Base-by-base conservation (phyloP, 257 asterid species). In the Solanum chmielewskii region DNA sequence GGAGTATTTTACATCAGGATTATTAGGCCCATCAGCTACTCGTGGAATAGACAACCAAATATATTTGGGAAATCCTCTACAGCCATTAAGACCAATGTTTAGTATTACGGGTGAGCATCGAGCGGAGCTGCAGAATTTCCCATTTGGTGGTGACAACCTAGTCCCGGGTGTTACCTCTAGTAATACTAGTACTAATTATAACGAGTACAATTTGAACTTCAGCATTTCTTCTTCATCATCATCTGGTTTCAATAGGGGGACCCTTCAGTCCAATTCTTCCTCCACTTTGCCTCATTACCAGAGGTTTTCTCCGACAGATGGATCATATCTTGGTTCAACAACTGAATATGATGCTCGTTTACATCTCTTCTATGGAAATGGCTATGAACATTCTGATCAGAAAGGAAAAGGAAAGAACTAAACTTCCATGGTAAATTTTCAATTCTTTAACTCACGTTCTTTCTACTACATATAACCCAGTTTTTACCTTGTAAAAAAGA, bases 201-300 rank as follows among this genome's bases (percentile, higher is more conserved):
- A 82, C 11, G 90, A 91, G 66, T 88, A 92, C 89, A 92, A 91
- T 47, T 71, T 92, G 66, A 93, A 91, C 91, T 94, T 94, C 91
- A 77, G 93, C 31, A 91, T 92, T 2, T 91, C 93, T 20, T 76
- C 88, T 33, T 33, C 35, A 33, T 33, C 39, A 15, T 15, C 60
- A 7, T 88, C 90, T 85, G 93, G 92, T 86, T 90, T 87, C 90
- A 91, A 91, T 80, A 89, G 96, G 81, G 81, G 49, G 81, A 93
- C 97, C 97, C 97, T 94, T 94, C 97, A 94, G 97, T 94, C 97
- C 97, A 94, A 94, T 94, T 92, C 96, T 44, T 86, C 95, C 20
- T 86, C 87, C 64, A 89, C 92, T 62, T 78, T 89, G 52, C 23
- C 87, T 80, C 95, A 93, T 35, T 88, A 92, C 88, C 94, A 92